Evolutionary conservation across 2,329 filamentous ascomycete genomes (phyloP).

Genomic region (Xylaria sp.): DNA sequence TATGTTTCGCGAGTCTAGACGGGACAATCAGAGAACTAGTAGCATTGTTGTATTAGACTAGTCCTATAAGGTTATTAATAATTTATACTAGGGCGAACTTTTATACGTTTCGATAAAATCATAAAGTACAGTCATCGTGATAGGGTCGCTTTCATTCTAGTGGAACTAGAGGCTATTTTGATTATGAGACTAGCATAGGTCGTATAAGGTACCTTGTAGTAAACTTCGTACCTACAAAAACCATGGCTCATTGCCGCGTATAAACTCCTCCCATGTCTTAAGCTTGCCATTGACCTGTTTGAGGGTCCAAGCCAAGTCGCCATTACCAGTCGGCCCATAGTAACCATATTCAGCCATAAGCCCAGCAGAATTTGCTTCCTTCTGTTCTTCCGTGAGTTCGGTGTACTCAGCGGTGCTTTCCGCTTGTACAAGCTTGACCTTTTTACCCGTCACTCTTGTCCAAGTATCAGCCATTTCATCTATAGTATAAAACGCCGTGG

Average conservation of each 20-base stretch:
- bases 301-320: background rate
- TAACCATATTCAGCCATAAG: background rate
- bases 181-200: too few species aligned
- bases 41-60: too few species aligned
- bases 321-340: conserved; percentile 1
- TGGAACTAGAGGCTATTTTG: too few species aligned
- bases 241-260: background rate
- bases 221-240: background rate
- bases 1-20: background rate
- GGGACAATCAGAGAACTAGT: too few species aligned
- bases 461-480: background rate
- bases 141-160: too few species aligned
- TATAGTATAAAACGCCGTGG: background rate
- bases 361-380: background rate
- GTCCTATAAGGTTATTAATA: too few species aligned
- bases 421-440: background rate
- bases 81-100: too few species aligned
- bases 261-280: background rate
- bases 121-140: too few species aligned
- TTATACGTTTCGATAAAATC: too few species aligned
- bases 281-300: background rate
- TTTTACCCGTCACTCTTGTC: background rate
- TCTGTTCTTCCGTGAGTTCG: background rate
- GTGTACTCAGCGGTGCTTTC: background rate
- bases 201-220: background rate